Percentiles rank a stretch among this genome's conserved stretches.
These are phyloP conservation scores for Coemansia sp. DNA, from an alignment of 192 early-diverging fungal species.

Conservation along the genomic window DNA sequence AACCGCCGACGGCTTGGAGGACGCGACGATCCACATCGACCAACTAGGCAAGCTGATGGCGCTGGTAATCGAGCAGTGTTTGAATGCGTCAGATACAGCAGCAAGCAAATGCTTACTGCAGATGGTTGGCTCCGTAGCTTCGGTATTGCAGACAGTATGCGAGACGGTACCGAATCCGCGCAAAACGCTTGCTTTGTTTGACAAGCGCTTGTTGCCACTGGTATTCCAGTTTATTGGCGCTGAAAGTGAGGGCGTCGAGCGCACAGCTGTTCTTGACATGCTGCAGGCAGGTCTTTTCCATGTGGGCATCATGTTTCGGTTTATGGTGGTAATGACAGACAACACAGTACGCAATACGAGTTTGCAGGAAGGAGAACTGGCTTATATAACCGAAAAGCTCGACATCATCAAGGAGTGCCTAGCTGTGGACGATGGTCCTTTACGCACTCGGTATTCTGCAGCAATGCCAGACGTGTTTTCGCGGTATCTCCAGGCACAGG, in stretches of 20 bases:
- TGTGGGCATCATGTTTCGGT: conserved; percentile 25
- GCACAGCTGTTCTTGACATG: conserved; percentile 30
- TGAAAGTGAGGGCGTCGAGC: background rate
- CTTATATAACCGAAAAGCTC: conserved; percentile 19
- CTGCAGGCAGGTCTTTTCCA: conserved; percentile 39
- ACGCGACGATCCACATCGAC: conserved; percentile 25
- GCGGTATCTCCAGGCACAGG: conserved; percentile 36
- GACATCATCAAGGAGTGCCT: conserved; percentile 1
- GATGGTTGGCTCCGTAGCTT: conserved; percentile 9
- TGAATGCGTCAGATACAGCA: background rate
- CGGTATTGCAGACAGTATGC: conserved; percentile 33
- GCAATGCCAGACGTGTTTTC: conserved; percentile 33
- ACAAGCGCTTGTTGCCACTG: conserved; percentile 24
- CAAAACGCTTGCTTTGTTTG: conserved; percentile 33
- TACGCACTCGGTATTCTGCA: conserved; percentile 16
- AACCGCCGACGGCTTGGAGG: conserved; percentile 32
- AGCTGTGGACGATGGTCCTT: background rate
- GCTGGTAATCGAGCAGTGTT: conserved; percentile 10
- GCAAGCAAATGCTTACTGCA: conserved; percentile 14
- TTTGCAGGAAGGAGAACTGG: conserved; percentile 12
- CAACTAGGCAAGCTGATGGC: conserved; percentile 29
- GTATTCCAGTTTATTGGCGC: conserved; percentile 16
- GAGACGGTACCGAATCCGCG: conserved; percentile 38
- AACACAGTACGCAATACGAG: background rate
- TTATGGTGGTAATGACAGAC: conserved; percentile 16